Evolutionary conservation across 1,139 yeast species (phyloP).

Genomic region (Zygosaccharomyces pseudobailii): DNA sequence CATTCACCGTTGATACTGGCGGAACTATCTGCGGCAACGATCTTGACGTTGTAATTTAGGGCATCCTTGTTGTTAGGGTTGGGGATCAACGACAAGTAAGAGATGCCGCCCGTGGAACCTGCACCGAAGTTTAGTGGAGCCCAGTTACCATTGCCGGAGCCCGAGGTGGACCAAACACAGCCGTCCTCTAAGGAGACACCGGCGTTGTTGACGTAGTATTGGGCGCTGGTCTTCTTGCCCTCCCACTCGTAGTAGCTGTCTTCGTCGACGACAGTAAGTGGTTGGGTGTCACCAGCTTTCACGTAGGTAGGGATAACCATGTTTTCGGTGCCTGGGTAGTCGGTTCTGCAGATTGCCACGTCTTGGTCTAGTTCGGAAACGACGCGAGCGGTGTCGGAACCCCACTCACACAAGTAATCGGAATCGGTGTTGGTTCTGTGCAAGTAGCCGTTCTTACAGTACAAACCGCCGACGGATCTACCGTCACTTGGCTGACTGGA

Average conservation of each 20-base stretch:
- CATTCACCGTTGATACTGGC: conserved; percentile 70
- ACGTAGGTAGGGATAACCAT: conserved; percentile 79
- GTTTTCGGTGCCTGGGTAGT: conserved; percentile 85
- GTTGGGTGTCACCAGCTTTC: conserved; percentile 50
- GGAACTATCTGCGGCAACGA: conserved; percentile 65
- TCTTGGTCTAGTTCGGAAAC: conserved; percentile 50
- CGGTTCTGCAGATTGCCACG: conserved; percentile 80
- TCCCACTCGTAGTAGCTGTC: conserved; percentile 73
- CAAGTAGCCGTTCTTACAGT: conserved; percentile 63
- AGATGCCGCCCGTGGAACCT: conserved; percentile 69
- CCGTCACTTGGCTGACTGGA: conserved; percentile 65
- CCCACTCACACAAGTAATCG: conserved; percentile 75
- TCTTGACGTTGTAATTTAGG: conserved; percentile 82
- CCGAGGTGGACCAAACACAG: conserved; percentile 85
- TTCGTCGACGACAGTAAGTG: conserved; percentile 75
- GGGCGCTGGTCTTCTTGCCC: conserved; percentile 84
- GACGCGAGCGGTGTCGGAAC: conserved; percentile 56
- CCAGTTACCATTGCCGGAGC: conserved; percentile 92
- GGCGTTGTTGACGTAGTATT: conserved; percentile 94
- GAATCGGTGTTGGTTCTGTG: conserved; percentile 59
- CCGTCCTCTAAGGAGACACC: conserved; percentile 88
- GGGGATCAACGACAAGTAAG: conserved; percentile 89
- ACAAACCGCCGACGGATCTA: conserved; percentile 74
- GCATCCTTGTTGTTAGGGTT: conserved; percentile 80
- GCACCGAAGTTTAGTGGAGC: conserved; percentile 96